Evolutionary conservation across 2,329 filamentous ascomycete species (phyloP).

Genomic region (Beauveria medogensis): DNA sequence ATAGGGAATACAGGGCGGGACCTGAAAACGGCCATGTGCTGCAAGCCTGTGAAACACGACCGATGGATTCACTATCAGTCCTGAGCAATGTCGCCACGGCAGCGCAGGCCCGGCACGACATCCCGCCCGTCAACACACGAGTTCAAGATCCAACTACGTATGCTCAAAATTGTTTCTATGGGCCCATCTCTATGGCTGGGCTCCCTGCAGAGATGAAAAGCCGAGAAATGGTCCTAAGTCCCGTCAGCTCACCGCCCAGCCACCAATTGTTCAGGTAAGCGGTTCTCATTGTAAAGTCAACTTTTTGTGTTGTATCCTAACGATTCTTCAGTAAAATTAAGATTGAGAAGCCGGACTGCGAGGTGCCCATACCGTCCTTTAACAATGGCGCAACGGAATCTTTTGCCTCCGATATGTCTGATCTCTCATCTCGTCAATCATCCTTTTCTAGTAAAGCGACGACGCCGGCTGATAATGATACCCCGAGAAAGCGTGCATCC

Average conservation of each 20-base stretch:
- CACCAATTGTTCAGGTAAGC: background rate
- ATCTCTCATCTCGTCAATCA: constrained; percentile 46
- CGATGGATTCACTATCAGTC: background rate
- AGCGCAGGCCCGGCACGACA: background rate
- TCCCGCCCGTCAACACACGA: background rate
- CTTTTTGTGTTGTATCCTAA: background rate
- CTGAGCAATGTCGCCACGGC: background rate
- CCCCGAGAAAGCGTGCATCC: constrained; percentile 16
- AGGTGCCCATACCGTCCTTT: background rate
- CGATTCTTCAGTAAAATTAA: background rate
- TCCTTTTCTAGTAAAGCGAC: constrained; percentile 55
- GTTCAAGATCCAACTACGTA: background rate
- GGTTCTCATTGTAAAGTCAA: background rate
- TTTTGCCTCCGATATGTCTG: constrained; percentile 47
- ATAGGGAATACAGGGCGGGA: background rate
- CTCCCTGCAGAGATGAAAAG: background rate
- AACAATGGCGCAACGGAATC: constrained; percentile 28
- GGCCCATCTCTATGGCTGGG: background rate
- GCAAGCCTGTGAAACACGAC: background rate
- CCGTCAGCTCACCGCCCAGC: background rate
- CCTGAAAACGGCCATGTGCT: background rate
- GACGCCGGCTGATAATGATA: constrained; percentile 43
- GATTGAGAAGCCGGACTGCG: background rate
- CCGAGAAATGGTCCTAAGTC: background rate
- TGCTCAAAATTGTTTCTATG: background rate